These are phyloP conservation scores for Tolypocladium pustulatum DNA, from an alignment of 2,329 filamentous ascomycete genomes.

Conservation along the genomic window DNA sequence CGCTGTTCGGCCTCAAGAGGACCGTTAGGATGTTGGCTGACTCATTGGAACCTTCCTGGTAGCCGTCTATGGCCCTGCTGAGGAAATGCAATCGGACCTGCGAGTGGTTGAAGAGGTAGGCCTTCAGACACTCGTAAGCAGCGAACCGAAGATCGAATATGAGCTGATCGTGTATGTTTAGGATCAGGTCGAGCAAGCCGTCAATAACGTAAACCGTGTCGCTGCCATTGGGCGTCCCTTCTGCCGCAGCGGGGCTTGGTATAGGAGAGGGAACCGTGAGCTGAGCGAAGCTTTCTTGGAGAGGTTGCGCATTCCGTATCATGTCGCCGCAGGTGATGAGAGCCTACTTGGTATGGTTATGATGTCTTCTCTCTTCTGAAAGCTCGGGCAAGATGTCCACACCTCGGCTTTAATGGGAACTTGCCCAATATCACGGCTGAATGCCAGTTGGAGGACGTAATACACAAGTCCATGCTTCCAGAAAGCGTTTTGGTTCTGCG, in stretches of 20 bases:
- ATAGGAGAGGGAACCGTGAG: slow-evolving; percentile 62
- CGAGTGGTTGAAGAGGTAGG: slow-evolving; percentile 76
- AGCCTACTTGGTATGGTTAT: slow-evolving; percentile 40
- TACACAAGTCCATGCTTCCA: slow-evolving; percentile 74
- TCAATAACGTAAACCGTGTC: slow-evolving; percentile 82
- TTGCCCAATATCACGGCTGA: slow-evolving; percentile 56
- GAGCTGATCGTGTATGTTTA: slow-evolving; percentile 55
- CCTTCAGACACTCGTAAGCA: slow-evolving; percentile 82
- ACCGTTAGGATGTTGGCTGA: slow-evolving; percentile 83
- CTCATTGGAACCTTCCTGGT: slow-evolving; percentile 65
- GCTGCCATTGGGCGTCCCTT: slow-evolving; percentile 38
- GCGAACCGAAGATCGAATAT: slow-evolving; percentile 74
- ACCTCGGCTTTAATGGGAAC: slow-evolving; percentile 75
- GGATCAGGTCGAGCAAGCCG: slow-evolving; percentile 71
- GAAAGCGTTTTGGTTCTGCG: slow-evolving; percentile 76
- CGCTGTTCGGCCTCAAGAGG: slow-evolving; percentile 56
- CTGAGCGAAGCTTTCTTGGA: slow-evolving; percentile 87
- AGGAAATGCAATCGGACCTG: slow-evolving; percentile 81
- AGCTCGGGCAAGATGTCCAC: slow-evolving; percentile 11
- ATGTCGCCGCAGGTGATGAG: slow-evolving; percentile 78
- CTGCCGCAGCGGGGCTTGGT: slow-evolving; percentile 20
- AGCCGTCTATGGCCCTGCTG: slow-evolving; percentile 77
- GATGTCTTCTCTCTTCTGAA: background rate
- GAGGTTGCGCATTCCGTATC: slow-evolving; percentile 65
- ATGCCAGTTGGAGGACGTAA: slow-evolving; percentile 72